phyloP scores from a whole-genome alignment of 2,329 filamentous ascomycete genomes.

The Xylaria sp. region DNA sequence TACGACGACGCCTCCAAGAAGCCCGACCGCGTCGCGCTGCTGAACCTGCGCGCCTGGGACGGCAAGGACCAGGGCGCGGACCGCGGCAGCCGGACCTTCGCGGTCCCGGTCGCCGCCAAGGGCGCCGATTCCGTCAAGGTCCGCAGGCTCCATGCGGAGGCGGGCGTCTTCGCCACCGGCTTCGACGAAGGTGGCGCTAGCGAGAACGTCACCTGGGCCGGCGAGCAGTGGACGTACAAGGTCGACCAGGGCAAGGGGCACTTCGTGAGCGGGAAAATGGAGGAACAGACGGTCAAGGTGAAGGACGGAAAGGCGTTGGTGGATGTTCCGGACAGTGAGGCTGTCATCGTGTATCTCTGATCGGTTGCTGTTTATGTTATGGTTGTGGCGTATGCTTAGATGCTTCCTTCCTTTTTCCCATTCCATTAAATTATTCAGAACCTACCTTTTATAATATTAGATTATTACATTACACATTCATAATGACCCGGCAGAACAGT shows the following conservation, averaged over 20 bases:
- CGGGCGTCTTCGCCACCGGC: conserved; percentile 17
- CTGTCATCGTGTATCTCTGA: conserved; percentile 4
- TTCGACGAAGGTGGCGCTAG: conserved; percentile 32
- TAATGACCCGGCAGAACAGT: too few species aligned
- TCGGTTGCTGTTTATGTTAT: too few species aligned
- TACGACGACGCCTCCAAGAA: not conserved
- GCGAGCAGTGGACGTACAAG: conserved; percentile 28
- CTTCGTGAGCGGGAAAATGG: not conserved
- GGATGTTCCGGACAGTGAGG: conserved; percentile 13
- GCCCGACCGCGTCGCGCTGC: conserved; percentile 5
- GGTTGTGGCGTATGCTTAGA: too few species aligned
- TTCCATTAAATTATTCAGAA: too few species aligned
- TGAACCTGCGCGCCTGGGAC: conserved; percentile 10
- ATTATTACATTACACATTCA: too few species aligned
- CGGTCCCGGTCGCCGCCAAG: conserved; percentile 1
- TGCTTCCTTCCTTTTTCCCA: too few species aligned
- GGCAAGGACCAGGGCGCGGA: too few species aligned
- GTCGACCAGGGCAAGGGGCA: conserved; percentile 17
- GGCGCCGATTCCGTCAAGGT: conserved; percentile 2
- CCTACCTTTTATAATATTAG: too few species aligned
- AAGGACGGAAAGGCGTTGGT: conserved; percentile 5
- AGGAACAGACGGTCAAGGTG: conserved; percentile 7
- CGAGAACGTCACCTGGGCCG: conserved; percentile 35
- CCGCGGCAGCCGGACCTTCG: not conserved
- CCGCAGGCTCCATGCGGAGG: conserved; percentile 16